A percentile compares a stretch with the other conserved stretches of the same genome.
phyloP scores from a whole-genome alignment of 305 asterid genomes.

The Solanum hybrid region DNA sequence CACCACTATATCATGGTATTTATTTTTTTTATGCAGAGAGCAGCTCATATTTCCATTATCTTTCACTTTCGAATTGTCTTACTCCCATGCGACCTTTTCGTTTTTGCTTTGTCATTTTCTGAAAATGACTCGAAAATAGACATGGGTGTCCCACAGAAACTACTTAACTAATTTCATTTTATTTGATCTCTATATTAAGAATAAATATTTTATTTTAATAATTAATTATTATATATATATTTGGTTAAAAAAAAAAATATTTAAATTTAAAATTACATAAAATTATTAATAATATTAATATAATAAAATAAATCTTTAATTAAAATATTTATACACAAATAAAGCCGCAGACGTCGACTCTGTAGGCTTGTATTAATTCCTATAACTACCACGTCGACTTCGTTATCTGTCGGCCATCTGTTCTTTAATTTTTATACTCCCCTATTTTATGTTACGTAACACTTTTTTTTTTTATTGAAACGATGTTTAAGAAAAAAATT shows the following conservation, averaged over 20 bases:
- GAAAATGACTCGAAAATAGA: neutral
- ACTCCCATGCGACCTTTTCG: neutral
- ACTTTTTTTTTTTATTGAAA: no score
- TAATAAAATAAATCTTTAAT: neutral
- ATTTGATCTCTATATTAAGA: neutral
- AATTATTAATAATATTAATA: no score
- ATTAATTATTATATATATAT: no score
- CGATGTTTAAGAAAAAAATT: no score
- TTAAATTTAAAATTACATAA: neutral
- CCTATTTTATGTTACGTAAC: neutral
- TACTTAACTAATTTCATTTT: no score
- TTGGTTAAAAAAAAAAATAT: no score
- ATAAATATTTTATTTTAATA: no score
- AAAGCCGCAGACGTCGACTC: neutral
- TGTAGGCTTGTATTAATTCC: neutral
- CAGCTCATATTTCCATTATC: conserved; percentile 15
- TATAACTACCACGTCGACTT: neutral
- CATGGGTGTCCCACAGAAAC: neutral
- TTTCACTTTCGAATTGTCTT: conserved; percentile 2
- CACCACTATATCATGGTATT: accelerated
- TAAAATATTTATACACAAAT: neutral
- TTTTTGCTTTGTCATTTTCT: neutral
- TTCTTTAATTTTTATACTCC: neutral
- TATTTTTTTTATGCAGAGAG: neutral
- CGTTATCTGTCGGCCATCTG: neutral